Evolutionary conservation across 2,329 filamentous ascomycete species (phyloP).

Genomic region (Sporothrix luriei): DNA sequence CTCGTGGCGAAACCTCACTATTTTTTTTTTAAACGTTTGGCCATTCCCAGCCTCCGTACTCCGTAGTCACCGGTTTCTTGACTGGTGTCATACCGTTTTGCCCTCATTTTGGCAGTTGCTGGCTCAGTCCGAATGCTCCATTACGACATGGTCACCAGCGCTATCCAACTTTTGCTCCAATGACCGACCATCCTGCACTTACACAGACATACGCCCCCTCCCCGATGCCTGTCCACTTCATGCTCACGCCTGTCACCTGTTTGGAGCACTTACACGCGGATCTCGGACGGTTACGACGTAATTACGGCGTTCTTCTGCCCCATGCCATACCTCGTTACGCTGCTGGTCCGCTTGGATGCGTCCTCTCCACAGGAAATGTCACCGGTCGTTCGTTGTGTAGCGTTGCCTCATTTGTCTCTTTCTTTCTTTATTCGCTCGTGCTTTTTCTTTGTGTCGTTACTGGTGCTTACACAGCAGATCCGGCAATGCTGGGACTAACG

Average conservation of each 20-base stretch:
- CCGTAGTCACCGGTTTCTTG: background rate
- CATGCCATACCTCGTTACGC: conserved; percentile 23
- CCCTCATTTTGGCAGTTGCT: background rate
- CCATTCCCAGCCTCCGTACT: background rate
- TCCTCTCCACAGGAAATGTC: conserved; percentile 10
- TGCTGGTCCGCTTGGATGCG: background rate
- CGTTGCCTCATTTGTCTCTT: background rate
- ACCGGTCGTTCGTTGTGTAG: background rate
- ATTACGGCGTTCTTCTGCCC: background rate
- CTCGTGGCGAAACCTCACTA: conserved; percentile 2
- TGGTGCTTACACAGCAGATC: background rate
- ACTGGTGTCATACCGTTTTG: conserved; percentile 8
- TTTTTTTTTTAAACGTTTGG: background rate
- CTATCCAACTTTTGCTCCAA: background rate
- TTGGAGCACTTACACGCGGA: conserved; percentile 21
- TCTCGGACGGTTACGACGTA: conserved; percentile 10
- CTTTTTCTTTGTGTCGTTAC: background rate
- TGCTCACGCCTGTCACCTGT: conserved; percentile 13
- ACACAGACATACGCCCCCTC: background rate
- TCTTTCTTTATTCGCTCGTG: background rate
- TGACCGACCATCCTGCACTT: background rate
- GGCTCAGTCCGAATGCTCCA: background rate
- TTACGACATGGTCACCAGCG: conserved; percentile 21
- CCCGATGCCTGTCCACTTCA: background rate
- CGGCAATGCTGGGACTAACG: background rate